A percentile compares a stretch with the other conserved stretches of the same genome.
These are phyloP conservation scores for Hondaea fermentalgiana DNA, from an alignment of 108 stramenopile species.

Conservation along the genomic window DNA sequence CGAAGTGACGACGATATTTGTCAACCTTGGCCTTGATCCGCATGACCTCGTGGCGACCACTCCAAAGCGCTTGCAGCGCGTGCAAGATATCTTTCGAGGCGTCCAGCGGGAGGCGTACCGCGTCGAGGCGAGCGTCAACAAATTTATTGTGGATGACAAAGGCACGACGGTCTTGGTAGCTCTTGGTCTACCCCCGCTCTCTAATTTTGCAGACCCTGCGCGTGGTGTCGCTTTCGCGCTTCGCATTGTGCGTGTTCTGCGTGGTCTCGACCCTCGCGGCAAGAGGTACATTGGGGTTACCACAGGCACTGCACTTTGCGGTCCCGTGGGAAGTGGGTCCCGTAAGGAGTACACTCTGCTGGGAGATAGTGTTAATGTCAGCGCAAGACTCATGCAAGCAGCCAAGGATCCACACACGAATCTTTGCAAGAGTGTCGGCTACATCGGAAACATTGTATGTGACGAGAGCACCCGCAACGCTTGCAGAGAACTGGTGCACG, in stretches of 20 bases:
- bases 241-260: conserved; percentile 28
- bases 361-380: conserved; percentile 55
- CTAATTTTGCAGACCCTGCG: conserved; percentile 42
- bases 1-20: conserved; percentile 43
- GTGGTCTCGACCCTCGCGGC: conserved; percentile 29
- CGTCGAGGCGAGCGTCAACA: conserved; percentile 51
- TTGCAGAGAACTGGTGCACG: background rate
- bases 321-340: conserved; percentile 45
- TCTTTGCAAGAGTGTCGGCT: background rate
- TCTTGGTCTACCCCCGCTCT: conserved; percentile 47
- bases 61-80: conserved; percentile 34
- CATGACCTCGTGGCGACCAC: conserved; percentile 39
- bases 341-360: conserved; percentile 53
- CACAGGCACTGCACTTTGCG: conserved; percentile 52
- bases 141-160: conserved; percentile 62
- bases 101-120: conserved; percentile 45
- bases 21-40: conserved; percentile 48
- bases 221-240: conserved; percentile 42
- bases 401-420: background rate
- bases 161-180: conserved; percentile 50
- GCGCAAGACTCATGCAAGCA: conserved; percentile 51
- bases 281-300: conserved; percentile 45
- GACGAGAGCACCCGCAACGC: background rate
- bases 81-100: conserved; percentile 35
- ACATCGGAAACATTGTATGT: background rate